Evolutionary conservation across 768 basidiomycete species (phyloP), one percentile per base, ranked within the genome.

Genomic region (Cystobasidium onofrii): DNA sequence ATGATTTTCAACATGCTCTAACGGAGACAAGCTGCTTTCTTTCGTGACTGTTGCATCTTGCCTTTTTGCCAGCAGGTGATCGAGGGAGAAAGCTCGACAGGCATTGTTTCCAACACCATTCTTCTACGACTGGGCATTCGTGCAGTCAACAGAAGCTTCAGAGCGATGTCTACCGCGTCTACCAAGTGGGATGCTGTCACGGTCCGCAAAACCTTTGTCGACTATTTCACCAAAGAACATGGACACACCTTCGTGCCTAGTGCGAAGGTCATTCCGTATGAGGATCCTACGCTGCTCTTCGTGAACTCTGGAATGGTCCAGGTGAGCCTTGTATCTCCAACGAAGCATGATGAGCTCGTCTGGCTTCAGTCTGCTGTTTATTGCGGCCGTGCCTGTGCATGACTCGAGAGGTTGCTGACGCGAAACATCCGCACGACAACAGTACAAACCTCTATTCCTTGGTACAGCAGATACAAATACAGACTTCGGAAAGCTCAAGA

Each of bases 261-360:
- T 34, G 94, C 92, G 1, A 85, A 90, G 0, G 95, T 93, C 44
- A 90, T 99, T 76, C 96, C 96, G 0, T 97, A 91, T 81, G 96
- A 98, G 74, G 96, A 98, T 83, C 95, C 95, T 1, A 97, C 96
- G 18, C 85, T 99, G 43, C 87, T 98, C 70, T 99, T 99, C 78
- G 92, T 93, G 73, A 99, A 99, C 84, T 95, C 95, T 76, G 96
- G 96, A 74, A 95, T 93, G 91, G 93, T 93, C 80, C 91, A 92
- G 85, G 90, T 87, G 77, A 41, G 66, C 39, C n/a, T 39, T 54
- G 36, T 36, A 27, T n/a, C n/a, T n/a, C n/a, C n/a, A n/a, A n/a
- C n/a, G n/a, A n/a, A n/a, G n/a, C n/a, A n/a, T n/a, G n/a, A n/a
- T n/a, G n/a, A n/a, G n/a, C n/a, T n/a, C n/a, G n/a, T n/a, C n/a